These are phyloP conservation scores for Camelina laxa DNA, from an alignment of 345 rosid species.

Conservation along the genomic window DNA sequence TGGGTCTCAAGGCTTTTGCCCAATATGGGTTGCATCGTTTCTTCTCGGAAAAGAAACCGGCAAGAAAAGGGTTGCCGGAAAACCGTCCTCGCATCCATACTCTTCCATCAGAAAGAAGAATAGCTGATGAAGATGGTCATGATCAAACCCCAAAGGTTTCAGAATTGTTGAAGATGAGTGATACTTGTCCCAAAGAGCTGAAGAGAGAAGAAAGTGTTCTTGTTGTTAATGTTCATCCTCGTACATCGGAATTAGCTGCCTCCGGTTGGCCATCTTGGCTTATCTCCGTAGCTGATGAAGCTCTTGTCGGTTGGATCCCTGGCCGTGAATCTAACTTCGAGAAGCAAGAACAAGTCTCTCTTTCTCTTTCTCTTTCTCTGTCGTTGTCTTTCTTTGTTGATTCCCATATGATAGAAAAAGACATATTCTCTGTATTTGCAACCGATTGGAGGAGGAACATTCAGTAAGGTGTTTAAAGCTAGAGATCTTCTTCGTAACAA, in stretches of 20 bases:
- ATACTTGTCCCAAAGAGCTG: constrained; percentile 32
- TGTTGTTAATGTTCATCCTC: constrained; percentile 35
- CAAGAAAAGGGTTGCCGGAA: constrained; percentile 21
- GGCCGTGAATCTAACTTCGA: constrained; percentile 68
- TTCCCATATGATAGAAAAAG: background rate
- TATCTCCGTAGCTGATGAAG: constrained; percentile 75
- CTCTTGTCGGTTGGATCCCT: constrained; percentile 86
- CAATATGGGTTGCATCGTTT: constrained; percentile 37
- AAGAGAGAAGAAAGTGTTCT: constrained; percentile 37
- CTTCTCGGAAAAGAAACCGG: constrained; percentile 30
- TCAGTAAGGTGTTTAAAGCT: constrained; percentile 86
- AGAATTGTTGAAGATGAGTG: constrained; percentile 22
- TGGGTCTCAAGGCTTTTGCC: constrained; percentile 27
- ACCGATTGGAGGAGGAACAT: constrained; percentile 98
- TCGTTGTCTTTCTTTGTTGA: background rate
- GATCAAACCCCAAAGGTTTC: background rate
- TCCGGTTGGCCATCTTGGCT: constrained; percentile 98
- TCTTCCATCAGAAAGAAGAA: constrained; percentile 24
- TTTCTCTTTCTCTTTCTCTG: too few species aligned
- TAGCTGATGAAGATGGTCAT: background rate
- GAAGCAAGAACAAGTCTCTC: constrained; percentile 70
- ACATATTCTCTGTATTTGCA: constrained; percentile 24
- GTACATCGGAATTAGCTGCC: constrained; percentile 34
- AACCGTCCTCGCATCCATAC: constrained; percentile 5
- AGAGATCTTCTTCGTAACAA: constrained; percentile 65